Base-by-base conservation (phyloP, 2,329 filamentous ascomycete species). In the Plenodomus lindquistii region DNA sequence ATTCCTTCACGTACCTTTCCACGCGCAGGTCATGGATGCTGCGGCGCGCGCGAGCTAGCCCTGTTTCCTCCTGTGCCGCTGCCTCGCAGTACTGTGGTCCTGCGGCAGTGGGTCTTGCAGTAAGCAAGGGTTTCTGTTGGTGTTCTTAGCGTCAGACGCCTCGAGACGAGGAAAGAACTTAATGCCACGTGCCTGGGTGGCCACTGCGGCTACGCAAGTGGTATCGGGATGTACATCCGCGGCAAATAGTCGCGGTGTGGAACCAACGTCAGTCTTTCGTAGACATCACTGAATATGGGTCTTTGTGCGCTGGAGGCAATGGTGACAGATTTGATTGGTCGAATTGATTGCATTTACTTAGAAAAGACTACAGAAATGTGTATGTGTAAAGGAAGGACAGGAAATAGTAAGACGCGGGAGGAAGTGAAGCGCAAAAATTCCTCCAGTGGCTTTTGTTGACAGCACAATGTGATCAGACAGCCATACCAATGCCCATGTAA, bases 391-490 rank as follows among this genome's bases (percentile, higher is more conserved):
- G 37, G 29, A 18, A 27, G 27, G 10, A 13, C 15, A 13, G 27
- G 15, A 19, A 17, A 24, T 13, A 4, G 6, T 43, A 1, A 7
- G 8, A 38, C 22, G n/a, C 13, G n/a, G 18, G 4, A 11, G 27
- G 10, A 15, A 38, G 27, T 13, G 7, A 19, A 6, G 5, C 13
- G 22, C 46, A 37, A 13, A 42, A 11, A 40, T 13, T 35, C 34
- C 16, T 27, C 39, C 22, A 46, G 16, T 17, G 31, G 31, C 9
- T 4, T 31, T 31, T 31, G 27, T 11, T 31, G 15, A 15, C 27
- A 31, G n/a, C n/a, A 46, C 5, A 10, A 38, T 20, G 27, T 41
- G 4, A 40, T 46, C 46, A 52, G 37, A 52, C 49, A 52, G 41
- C 49, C 42, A 29, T 29, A 37, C 49, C 46, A 7, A 49, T 49